Evolutionary conservation across 257 asterid genomes (phyloP).

Genomic region (Solanum rostratum): DNA sequence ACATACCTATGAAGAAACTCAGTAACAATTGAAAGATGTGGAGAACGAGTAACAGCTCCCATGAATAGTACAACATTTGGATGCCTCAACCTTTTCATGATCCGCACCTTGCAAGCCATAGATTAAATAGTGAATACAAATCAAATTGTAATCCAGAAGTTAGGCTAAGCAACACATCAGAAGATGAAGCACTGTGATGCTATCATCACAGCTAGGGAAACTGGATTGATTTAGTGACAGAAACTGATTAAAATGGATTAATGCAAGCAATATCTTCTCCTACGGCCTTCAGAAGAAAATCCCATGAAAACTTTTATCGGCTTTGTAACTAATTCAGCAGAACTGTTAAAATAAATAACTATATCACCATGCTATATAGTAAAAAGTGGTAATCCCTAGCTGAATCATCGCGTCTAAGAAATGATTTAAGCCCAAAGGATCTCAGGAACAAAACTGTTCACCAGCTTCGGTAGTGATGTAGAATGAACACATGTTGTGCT

Average conservation of each 20-base stretch:
- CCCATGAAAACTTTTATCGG: background rate
- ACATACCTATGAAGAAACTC: conserved; percentile 93
- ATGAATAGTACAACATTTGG: conserved; percentile 93
- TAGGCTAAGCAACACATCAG: background rate
- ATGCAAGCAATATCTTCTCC: background rate
- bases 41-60: conserved; percentile 98
- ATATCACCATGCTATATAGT: background rate
- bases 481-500: background rate
- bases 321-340: background rate
- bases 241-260: background rate
- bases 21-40: conserved; percentile 86
- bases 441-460: background rate
- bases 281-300: background rate
- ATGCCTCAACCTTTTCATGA: conserved; percentile 85
- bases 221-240: background rate
- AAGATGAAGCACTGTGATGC: background rate
- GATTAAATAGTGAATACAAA: background rate
- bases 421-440: background rate
- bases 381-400: background rate
- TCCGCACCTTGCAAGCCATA: conserved; percentile 50
- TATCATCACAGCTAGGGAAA: background rate
- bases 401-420: background rate
- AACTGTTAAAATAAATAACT: background rate
- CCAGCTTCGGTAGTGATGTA: background rate
- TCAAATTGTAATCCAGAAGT: conserved; percentile 12